phyloP scores from a whole-genome alignment of 2,329 filamentous ascomycete genomes.

The Talaromyces sp. region DNA sequence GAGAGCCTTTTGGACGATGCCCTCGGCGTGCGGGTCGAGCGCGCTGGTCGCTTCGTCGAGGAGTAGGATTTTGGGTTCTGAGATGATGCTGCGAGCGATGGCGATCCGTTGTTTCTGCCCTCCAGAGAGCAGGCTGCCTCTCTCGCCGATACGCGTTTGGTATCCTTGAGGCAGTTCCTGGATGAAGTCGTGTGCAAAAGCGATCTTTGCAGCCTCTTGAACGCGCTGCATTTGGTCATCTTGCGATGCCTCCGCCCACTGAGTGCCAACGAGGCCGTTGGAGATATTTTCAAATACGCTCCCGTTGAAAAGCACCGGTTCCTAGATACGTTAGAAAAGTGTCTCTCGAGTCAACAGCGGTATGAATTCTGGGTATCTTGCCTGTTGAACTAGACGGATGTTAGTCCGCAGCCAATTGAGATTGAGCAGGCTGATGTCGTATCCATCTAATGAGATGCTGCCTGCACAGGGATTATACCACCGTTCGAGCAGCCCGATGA shows the following conservation, averaged over 20 bases:
- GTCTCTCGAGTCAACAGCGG: too few relatives aligned
- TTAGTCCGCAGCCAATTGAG: constrained; percentile 29
- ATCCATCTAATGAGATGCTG: constrained; percentile 24
- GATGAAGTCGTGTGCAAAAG: constrained; percentile 26
- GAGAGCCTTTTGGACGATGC: constrained; percentile 86
- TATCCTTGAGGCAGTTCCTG: constrained; percentile 71
- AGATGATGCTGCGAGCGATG: constrained; percentile 85
- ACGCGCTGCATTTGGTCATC: constrained; percentile 19
- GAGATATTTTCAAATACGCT: constrained; percentile 54
- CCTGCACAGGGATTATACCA: constrained; percentile 34
- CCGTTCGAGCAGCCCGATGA: constrained; percentile 32
- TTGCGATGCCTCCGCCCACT: constrained; percentile 17
- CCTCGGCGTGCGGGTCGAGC: constrained; percentile 92
- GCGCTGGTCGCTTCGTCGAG: constrained; percentile 94
- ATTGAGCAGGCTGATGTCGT: constrained; percentile 28
- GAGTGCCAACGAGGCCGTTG: constrained; percentile 42
- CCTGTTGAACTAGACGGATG: constrained; percentile 32
- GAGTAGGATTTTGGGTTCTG: constrained; percentile 83
- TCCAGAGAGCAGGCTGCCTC: constrained; percentile 85
- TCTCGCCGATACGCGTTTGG: constrained; percentile 86
- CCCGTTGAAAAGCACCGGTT: constrained; percentile 48
- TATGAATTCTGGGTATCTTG: too few relatives aligned
- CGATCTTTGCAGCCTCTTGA: constrained; percentile 21
- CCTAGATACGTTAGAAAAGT: constrained; percentile 34
- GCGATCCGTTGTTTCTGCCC: constrained; percentile 97